A percentile compares a stretch with the other conserved stretches of the same genome.
phyloP scores from a whole-genome alignment of 2,329 filamentous ascomycete species.

The Colletotrichum acutatum region DNA sequence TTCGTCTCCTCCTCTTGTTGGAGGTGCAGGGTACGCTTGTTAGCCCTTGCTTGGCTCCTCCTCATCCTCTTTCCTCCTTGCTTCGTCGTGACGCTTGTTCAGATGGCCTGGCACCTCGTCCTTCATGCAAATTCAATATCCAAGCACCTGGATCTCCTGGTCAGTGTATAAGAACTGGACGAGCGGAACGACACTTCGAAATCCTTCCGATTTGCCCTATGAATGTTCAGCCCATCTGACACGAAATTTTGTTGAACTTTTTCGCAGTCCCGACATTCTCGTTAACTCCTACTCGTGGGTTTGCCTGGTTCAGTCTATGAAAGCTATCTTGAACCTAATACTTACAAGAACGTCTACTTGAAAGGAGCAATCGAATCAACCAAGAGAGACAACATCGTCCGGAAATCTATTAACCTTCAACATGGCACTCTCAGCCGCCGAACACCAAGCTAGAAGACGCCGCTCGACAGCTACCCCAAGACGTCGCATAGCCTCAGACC shows the following conservation, averaged over 20 bases:
- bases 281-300: not conserved
- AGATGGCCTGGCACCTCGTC: not conserved
- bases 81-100: not conserved
- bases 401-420: not conserved
- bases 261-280: not conserved
- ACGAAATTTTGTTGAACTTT: not conserved
- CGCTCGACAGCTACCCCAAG: not conserved
- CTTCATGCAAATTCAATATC: not conserved
- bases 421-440: not conserved
- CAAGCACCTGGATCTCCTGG: not conserved
- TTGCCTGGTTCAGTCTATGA: not conserved
- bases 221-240: not conserved
- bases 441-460: not conserved
- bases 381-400: not conserved
- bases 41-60: not conserved
- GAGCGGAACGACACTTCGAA: not conserved
- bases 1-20: conserved; percentile 5
- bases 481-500: not conserved
- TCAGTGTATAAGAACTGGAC: not conserved
- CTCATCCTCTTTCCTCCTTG: conserved; percentile 13
- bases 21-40: not conserved
- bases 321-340: not conserved
- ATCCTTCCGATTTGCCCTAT: not conserved
- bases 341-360: not conserved
- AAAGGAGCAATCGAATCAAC: not conserved